Conservation (phyloP, 1,284 basidiomycete species). For the Hortiboletus rubellus region DNA sequence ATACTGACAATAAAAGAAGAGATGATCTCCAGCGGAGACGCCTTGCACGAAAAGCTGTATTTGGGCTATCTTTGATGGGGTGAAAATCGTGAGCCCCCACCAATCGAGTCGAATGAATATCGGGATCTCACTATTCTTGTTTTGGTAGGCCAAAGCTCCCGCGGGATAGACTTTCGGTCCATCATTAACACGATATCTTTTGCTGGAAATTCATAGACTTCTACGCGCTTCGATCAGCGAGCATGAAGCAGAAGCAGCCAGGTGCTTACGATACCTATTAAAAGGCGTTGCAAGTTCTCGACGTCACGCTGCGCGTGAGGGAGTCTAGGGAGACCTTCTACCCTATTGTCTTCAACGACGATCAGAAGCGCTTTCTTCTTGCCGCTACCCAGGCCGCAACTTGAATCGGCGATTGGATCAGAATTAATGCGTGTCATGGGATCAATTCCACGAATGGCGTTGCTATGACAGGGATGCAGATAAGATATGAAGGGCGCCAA, state of each 20-base stretch:
- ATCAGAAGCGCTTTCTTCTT: slow-evolving; percentile 25
- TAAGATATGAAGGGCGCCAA: slow-evolving; percentile 10
- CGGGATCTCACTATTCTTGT: slow-evolving; percentile 29
- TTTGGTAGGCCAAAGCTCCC: slow-evolving; percentile 22
- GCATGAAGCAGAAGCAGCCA: background rate
- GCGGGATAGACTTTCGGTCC: slow-evolving; percentile 20
- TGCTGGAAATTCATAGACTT: slow-evolving; percentile 26
- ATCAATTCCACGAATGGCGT: background rate
- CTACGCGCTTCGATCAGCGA: slow-evolving; percentile 12
- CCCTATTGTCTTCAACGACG: slow-evolving; percentile 13
- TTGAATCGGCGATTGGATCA: background rate
- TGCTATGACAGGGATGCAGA: slow-evolving; percentile 1
- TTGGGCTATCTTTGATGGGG: slow-evolving; percentile 34
- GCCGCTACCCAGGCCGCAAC: background rate
- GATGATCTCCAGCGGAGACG: slow-evolving; percentile 35
- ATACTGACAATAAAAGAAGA: slow-evolving; percentile 42
- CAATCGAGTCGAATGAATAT: background rate
- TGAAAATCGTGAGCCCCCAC: background rate
- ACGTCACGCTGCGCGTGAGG: slow-evolving; percentile 17
- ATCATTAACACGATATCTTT: slow-evolving; percentile 34
- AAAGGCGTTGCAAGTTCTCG: slow-evolving; percentile 11
- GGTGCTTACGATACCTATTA: slow-evolving; percentile 18
- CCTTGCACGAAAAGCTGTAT: slow-evolving; percentile 32
- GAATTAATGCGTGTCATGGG: slow-evolving; percentile 7
- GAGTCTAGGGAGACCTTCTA: slow-evolving; percentile 5